Evolutionary conservation across 345 rosid genomes (phyloP).

Genomic region (Aquilaria malaccensis): DNA sequence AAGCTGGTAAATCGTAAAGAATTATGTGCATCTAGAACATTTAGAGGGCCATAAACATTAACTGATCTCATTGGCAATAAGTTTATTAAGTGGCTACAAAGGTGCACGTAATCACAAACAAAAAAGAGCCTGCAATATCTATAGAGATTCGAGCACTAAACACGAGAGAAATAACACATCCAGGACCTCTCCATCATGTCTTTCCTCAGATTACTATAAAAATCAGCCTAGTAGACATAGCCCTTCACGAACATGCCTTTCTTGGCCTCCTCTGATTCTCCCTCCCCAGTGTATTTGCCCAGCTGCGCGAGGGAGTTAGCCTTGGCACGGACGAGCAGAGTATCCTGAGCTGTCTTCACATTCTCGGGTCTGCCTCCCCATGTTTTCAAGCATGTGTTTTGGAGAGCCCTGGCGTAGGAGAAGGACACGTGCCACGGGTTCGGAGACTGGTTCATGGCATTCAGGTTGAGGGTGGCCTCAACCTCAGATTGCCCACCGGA

Average conservation of each 20-base stretch:
- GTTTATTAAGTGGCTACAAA: slow-evolving; percentile 34
- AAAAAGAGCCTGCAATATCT: slow-evolving; percentile 40
- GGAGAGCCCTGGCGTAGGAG: slow-evolving; percentile 95
- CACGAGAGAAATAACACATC: slow-evolving; percentile 13
- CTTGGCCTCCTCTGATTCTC: slow-evolving; percentile 94
- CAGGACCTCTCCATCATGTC: slow-evolving; percentile 19
- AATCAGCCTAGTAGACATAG: slow-evolving; percentile 47
- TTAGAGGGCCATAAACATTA: slow-evolving; percentile 3
- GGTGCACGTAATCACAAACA: slow-evolving; percentile 25
- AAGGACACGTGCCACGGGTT: slow-evolving; percentile 97
- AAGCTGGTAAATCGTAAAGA: too few species aligned
- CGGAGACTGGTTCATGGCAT: slow-evolving; percentile 89
- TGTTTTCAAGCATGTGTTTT: slow-evolving; percentile 89
- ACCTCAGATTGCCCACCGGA: slow-evolving; percentile 99
- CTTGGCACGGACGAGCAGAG: slow-evolving; percentile 64
- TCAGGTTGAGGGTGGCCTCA: slow-evolving; percentile 93
- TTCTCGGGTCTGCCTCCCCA: slow-evolving; percentile 93
- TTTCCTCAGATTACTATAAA: slow-evolving; percentile 9
- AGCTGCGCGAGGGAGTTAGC: slow-evolving; percentile 96
- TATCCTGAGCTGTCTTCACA: slow-evolving; percentile 72
- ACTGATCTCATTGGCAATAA: slow-evolving; percentile 23
- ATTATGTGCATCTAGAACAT: too few species aligned
- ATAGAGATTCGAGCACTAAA: slow-evolving; percentile 18
- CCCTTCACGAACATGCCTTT: slow-evolving; percentile 90
- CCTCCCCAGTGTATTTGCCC: slow-evolving; percentile 84